A percentile compares a stretch with the other conserved stretches of the same genome.
Conservation (phyloP, 2,329 filamentous ascomycete species). For the Penicillium sp. region DNA sequence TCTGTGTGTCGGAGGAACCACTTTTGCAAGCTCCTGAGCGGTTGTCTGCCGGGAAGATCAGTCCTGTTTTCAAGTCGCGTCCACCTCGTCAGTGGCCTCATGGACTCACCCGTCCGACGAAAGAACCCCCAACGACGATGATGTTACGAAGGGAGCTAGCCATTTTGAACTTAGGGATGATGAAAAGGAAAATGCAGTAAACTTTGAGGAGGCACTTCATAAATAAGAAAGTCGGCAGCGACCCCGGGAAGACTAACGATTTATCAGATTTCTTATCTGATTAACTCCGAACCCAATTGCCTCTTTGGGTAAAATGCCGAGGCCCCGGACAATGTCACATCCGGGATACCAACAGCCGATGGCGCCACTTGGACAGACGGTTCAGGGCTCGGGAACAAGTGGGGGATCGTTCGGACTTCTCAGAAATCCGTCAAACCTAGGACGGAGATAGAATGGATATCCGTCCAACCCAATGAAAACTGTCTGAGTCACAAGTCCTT, state of each 20-base stretch:
- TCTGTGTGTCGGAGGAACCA: slow-evolving; percentile 36
- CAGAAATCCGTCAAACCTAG: not conserved
- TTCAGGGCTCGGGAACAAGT: not conserved
- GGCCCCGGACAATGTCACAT: slow-evolving; percentile 10
- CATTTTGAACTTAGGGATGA: slow-evolving; percentile 20
- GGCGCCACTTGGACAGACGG: slow-evolving; percentile 14
- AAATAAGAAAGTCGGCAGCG: not conserved
- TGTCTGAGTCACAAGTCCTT: no score
- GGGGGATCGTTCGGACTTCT: not conserved
- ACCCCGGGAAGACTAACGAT: not conserved
- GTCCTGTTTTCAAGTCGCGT: not conserved
- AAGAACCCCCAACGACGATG: slow-evolving; percentile 39
- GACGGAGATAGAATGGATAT: not conserved
- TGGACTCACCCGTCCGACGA: slow-evolving; percentile 33
- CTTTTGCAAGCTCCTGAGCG: slow-evolving; percentile 36
- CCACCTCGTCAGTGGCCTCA: slow-evolving; percentile 5
- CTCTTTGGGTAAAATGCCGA: slow-evolving; percentile 12
- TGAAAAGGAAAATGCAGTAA: not conserved
- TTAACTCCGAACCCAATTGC: slow-evolving; percentile 19
- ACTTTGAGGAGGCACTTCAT: not conserved
- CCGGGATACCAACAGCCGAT: slow-evolving; percentile 13
- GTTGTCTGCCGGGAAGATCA: slow-evolving; percentile 24
- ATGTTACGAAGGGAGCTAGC: slow-evolving; percentile 32
- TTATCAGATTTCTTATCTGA: slow-evolving; percentile 17
- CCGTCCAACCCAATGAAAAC: no score